These are phyloP conservation scores for Colletotrichum sp. DNA, from an alignment of 2,329 filamentous ascomycete species.

Conservation along the genomic window DNA sequence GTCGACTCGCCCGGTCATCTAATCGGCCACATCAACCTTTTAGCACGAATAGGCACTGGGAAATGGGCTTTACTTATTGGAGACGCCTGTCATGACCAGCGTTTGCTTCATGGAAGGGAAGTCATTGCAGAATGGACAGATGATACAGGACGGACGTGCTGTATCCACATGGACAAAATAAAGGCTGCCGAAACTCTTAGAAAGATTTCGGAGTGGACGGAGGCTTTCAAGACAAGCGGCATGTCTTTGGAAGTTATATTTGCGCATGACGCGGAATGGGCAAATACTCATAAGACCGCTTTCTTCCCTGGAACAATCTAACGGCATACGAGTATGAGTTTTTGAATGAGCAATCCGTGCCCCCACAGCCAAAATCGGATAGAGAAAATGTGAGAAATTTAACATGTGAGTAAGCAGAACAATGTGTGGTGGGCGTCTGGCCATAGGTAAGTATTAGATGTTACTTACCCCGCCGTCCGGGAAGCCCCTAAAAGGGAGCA, in stretches of 20 bases:
- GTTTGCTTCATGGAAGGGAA: background rate
- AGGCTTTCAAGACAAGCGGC: background rate
- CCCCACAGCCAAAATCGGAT: background rate
- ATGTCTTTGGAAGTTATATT: background rate
- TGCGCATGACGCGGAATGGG: background rate
- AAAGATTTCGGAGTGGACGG: background rate
- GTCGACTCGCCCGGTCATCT: background rate
- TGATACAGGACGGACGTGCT: background rate
- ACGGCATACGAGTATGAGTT: no score
- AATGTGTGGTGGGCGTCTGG: background rate
- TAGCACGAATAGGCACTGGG: background rate
- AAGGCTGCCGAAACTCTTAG: background rate
- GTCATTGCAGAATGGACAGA: background rate
- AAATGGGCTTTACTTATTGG: background rate
- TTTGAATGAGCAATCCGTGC: background rate
- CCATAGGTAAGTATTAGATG: background rate
- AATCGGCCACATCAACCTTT: background rate
- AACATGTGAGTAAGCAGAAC: background rate
- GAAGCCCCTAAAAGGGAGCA: background rate
- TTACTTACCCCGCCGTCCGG: background rate
- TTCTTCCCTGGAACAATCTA: background rate
- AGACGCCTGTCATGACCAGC: background rate
- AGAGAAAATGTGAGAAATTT: no score
- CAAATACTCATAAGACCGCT: background rate
- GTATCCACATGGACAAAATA: background rate